These are phyloP conservation scores for Sechiopsis laciniata DNA, from an alignment of 306 rosid genomes.

Conservation along the genomic window DNA sequence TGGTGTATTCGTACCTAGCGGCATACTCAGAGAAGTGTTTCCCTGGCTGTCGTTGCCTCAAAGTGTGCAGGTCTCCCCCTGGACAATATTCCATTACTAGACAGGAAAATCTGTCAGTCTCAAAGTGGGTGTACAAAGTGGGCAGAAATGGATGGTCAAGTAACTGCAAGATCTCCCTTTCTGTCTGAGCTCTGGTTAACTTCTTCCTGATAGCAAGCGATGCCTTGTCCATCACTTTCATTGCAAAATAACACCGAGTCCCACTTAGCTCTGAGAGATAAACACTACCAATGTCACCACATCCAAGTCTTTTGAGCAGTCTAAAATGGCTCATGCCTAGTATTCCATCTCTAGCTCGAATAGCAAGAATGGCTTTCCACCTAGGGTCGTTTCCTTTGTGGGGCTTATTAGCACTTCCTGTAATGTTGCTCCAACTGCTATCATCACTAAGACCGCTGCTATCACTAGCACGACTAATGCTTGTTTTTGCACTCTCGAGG, in stretches of 20 bases:
- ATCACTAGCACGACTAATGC: conserved; percentile 83
- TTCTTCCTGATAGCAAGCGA: conserved; percentile 94
- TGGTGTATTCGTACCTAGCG: conserved; percentile 59
- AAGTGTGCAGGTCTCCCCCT: conserved; percentile 93
- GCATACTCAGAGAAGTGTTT: conserved; percentile 98
- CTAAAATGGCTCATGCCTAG: conserved; percentile 97
- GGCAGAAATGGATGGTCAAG: conserved; percentile 99
- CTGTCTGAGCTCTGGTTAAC: conserved; percentile 93
- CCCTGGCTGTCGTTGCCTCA: conserved; percentile 98
- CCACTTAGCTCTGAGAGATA: conserved; percentile 97
- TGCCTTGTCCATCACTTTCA: conserved; percentile 99
- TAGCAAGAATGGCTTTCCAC: conserved; percentile 97
- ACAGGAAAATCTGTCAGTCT: conserved; percentile 91
- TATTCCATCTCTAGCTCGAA: conserved; percentile 84
- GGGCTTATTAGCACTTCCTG: conserved; percentile 97
- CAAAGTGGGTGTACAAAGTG: conserved; percentile 91
- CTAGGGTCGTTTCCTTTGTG: conserved; percentile 99
- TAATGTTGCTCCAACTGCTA: conserved; percentile 93
- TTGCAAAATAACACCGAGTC: conserved; percentile 87
- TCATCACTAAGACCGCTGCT: conserved; percentile 97
- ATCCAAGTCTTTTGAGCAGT: conserved; percentile 88
- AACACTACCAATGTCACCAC: conserved; percentile 98
- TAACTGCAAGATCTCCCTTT: conserved; percentile 89
- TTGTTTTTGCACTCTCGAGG: conserved; percentile 92
- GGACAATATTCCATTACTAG: conserved; percentile 99